Evolutionary conservation across 148 eudicot species (phyloP), one percentile per base, ranked within the genome.

Genomic region (Nyssa sinensis): DNA sequence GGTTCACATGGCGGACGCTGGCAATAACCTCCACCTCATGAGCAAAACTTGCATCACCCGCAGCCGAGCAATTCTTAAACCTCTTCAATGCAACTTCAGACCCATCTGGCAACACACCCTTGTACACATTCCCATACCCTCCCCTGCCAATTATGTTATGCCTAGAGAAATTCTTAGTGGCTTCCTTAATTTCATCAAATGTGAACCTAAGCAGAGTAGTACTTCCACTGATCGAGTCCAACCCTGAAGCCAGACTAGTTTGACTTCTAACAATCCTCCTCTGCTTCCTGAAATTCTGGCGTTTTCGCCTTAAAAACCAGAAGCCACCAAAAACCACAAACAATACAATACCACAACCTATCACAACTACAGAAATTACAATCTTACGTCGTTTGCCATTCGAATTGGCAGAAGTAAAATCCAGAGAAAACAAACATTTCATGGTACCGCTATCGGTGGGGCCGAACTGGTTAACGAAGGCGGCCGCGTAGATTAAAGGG

Each of bases 11-110:
- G 37, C 95, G 78, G 51, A 94, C 89, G 35, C 98, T 94, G 1
- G 98, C 98, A 12, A 94, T 94, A 2, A 94, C 97, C 72, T 88
- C 95, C 7, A 91, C 95, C 41, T 94, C 98, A n/a, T 92, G 98
- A 0, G 95, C 82, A 60, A 94, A 94, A 49, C 82, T 81, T 0
- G 86, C 83, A 71, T 94, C 98, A 0, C 98, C 98, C 0, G 89
- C 84, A 0, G 88, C 90, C 2, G 98, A 92, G 65, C 96, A 90
- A 35, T 94, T 92, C 88, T 94, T 92, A 77, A 94, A 94, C 83
- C 98, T 80, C 79, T 94, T 94, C 25, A 94, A 74, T 0, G 98
- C 98, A 37, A 92, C 94, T 69, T 92, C 98, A 57, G 87, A 49
- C 31, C 91, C 92, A 79, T 86, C 86, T 0, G 85, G 67, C 47